A percentile compares a stretch with the other conserved stretches of the same genome.
Conservation (phyloP, 192 early-diverging fungal genomes). For the Kappamyces sp. region DNA sequence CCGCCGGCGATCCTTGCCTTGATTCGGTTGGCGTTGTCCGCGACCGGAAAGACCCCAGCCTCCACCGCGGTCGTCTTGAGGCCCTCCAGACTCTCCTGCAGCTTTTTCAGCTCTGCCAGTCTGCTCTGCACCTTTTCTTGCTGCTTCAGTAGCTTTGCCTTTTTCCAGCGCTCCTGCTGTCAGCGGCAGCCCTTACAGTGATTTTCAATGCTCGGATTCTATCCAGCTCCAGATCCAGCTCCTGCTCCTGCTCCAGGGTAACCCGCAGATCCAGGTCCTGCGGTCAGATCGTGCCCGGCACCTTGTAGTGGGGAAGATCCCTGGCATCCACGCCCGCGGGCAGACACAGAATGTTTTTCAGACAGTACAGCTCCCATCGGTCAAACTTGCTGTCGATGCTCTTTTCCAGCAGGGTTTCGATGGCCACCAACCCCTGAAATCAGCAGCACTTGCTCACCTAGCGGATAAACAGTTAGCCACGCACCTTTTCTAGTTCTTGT, state of each 20-base stretch:
- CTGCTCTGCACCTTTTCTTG: too few relatives aligned
- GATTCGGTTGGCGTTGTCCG: too few relatives aligned
- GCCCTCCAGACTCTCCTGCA: too few relatives aligned
- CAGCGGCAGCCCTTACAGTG: too few relatives aligned
- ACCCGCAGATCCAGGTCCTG: slow-evolving; percentile 17
- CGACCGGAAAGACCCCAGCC: too few relatives aligned
- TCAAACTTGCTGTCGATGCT: slow-evolving; percentile 80
- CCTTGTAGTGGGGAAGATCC: slow-evolving; percentile 50
- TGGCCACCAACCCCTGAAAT: slow-evolving; percentile 56
- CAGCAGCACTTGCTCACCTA: neutral
- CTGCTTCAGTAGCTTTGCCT: too few relatives aligned
- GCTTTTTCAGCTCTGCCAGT: too few relatives aligned
- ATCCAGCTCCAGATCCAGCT: slow-evolving; percentile 22
- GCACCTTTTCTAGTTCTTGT: slow-evolving; percentile 19
- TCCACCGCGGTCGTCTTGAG: too few relatives aligned
- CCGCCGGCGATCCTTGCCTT: too few relatives aligned
- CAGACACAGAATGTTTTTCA: slow-evolving; percentile 68
- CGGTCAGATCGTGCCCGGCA: slow-evolving; percentile 2
- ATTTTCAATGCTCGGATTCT: too few relatives aligned
- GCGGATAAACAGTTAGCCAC: slow-evolving; percentile 11
- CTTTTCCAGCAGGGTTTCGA: slow-evolving; percentile 71
- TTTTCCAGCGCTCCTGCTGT: too few relatives aligned
- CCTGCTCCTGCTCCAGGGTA: slow-evolving; percentile 18
- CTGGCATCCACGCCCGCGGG: slow-evolving; percentile 46
- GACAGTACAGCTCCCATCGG: slow-evolving; percentile 69